Evolutionary conservation across 116 monocot genomes (phyloP).

Genomic region (Posidonia oceanica): DNA sequence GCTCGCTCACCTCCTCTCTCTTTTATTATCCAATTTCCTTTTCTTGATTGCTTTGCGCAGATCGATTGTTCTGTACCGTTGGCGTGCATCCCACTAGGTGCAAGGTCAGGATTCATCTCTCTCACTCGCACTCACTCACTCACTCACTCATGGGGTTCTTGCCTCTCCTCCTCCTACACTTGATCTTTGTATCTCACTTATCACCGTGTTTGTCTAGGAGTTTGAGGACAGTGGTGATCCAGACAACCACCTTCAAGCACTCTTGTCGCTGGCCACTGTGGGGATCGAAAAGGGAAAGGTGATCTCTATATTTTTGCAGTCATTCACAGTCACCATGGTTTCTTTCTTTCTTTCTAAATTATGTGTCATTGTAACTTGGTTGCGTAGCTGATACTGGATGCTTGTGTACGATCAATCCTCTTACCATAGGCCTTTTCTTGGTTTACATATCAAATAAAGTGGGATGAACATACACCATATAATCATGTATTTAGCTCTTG

Average conservation of each 20-base stretch:
- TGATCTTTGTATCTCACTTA: not conserved
- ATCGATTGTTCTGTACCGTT: conserved; percentile 84
- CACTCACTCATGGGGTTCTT: not conserved
- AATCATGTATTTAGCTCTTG: too few species aligned
- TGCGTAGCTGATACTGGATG: too few species aligned
- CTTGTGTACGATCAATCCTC: too few species aligned
- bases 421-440: too few species aligned
- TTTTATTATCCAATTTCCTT: not conserved
- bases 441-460: too few species aligned
- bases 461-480: too few species aligned
- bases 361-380: too few species aligned
- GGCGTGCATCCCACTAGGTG: conserved; percentile 98
- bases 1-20: not conserved
- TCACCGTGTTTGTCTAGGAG: conserved; percentile 29
- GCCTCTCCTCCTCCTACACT: not conserved
- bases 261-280: conserved; percentile 55
- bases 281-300: conserved; percentile 94
- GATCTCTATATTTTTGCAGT: not conserved
- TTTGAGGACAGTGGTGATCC: conserved; percentile 95
- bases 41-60: conserved; percentile 27
- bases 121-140: not conserved
- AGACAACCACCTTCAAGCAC: conserved; percentile 59
- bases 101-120: conserved; percentile 30
- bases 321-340: too few species aligned
- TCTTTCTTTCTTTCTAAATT: too few species aligned